Base-by-base conservation (phyloP, 2,329 filamentous ascomycete species). In the Colletotrichum tropicale region DNA sequence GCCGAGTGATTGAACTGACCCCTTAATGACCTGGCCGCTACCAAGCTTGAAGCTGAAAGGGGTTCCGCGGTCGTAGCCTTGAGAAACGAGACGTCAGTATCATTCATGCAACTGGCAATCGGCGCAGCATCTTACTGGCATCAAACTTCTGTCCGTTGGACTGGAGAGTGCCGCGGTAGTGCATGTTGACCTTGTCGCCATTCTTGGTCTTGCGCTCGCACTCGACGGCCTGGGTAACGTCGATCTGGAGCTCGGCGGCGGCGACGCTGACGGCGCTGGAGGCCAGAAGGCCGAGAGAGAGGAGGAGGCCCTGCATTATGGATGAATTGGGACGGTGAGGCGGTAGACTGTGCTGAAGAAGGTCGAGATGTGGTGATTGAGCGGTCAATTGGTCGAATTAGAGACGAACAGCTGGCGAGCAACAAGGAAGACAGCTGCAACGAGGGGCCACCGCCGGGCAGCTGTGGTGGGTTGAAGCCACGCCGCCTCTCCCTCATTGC, bases 41-140 rank as follows among this genome's bases (percentile, higher is more conserved):
- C 97, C 97, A 36, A 99, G 88, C 77, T 88, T 92, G 87, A 99
- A 98, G 77, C 84, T 87, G 82, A 99, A 92, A 8, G 97, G 96
- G 75, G 86, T 83, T 43, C 92, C 92, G 58, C 96, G 92, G 79
- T 96, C 93, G 86, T 98, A 98, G 85, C 88, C 88, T 90, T 66
- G n/a, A 61, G 30, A 34, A 58, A 62, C 12, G 28, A 70, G 34
- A 66, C 18, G 32, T 76, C 32, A 74, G 62, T 12, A 61, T 34
- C 32, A 24, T 34, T 6, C 12, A 18, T 15, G 13, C 16, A 21
- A 24, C 18, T 30, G 28, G 6, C 52, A 15, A 34, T 32, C 48
- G 68, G 36, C 16, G 61, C 21, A 38, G 21, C 30, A 36, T 26
- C 70, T 70, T 58, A 90, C 91, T 93, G 77, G 95, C 92, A 86